Conservation (phyloP, 306 rosid species). For the Biancaea sappan region DNA sequence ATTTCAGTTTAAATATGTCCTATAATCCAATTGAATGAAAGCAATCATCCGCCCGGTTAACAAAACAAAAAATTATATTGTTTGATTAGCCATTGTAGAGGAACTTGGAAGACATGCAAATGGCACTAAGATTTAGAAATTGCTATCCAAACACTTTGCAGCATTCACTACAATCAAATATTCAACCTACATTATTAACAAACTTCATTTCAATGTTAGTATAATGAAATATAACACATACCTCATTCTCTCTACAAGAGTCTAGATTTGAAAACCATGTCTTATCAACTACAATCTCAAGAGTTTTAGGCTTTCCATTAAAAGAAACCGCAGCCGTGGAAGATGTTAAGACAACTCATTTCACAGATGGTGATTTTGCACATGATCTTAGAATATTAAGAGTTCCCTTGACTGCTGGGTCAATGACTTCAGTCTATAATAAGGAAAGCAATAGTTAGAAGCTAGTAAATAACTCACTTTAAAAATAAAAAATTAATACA, state of each 20-base stretch:
- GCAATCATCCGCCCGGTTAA: neutral
- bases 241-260: neutral
- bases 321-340: neutral
- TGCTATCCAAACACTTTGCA: neutral
- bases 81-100: neutral
- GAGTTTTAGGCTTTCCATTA: neutral
- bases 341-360: constrained; percentile 19
- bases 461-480: neutral
- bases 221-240: neutral
- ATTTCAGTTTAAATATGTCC: neutral
- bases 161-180: neutral
- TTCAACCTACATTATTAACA: neutral
- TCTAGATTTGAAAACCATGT: constrained; percentile 22
- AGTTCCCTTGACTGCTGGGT: constrained; percentile 13
- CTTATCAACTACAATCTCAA: constrained; percentile 21
- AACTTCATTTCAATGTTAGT: neutral
- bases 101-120: neutral
- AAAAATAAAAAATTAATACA: too few relatives aligned
- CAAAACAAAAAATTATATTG: neutral
- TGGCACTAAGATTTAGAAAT: neutral
- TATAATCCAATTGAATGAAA: neutral
- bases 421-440: constrained; percentile 22
- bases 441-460: neutral
- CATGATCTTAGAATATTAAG: constrained; percentile 30
- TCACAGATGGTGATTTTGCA: constrained; percentile 14